These are phyloP conservation scores for Podospora anserina DNA, from an alignment of 495 filamentous ascomycete genomes.

Conservation along the genomic window DNA sequence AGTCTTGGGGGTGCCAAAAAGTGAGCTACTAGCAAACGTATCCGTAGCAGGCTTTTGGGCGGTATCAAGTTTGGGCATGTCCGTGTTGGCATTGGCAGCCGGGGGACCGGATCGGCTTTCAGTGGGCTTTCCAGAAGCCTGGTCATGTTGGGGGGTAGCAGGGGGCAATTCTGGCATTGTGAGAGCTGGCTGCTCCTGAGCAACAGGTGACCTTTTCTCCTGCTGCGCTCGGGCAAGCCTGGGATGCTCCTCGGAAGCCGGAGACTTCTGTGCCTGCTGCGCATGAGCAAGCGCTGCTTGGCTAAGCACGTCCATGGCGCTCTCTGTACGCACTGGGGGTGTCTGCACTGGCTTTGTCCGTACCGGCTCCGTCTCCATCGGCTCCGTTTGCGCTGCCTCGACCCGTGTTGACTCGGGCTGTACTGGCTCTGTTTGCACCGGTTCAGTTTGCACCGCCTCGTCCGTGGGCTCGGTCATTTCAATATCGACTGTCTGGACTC, in stretches of 20 bases:
- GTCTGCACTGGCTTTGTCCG: neutral
- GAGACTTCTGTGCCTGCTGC: neutral
- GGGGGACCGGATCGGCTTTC: neutral
- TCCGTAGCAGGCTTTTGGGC: neutral
- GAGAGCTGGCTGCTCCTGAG: neutral
- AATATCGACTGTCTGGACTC: slow-evolving; percentile 45
- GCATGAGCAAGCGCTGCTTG: neutral
- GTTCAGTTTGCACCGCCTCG: neutral
- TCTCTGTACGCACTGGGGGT: neutral
- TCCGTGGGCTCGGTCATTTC: slow-evolving; percentile 23
- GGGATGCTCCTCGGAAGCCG: neutral
- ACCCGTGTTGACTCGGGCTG: neutral
- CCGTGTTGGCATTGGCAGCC: neutral
- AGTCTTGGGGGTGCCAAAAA: slow-evolving; percentile 21
- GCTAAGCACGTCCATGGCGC: neutral
- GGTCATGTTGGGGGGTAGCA: neutral
- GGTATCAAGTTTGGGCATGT: neutral
- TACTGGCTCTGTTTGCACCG: too few species aligned
- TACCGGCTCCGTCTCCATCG: neutral
- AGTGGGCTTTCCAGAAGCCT: neutral
- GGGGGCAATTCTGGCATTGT: neutral
- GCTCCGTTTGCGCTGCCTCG: neutral
- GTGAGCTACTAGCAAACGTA: neutral
- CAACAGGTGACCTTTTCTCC: neutral
- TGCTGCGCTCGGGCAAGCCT: neutral